These are phyloP conservation scores for Spathaspora boniae DNA, from an alignment of 805 yeast genomes.

Conservation along the genomic window DNA sequence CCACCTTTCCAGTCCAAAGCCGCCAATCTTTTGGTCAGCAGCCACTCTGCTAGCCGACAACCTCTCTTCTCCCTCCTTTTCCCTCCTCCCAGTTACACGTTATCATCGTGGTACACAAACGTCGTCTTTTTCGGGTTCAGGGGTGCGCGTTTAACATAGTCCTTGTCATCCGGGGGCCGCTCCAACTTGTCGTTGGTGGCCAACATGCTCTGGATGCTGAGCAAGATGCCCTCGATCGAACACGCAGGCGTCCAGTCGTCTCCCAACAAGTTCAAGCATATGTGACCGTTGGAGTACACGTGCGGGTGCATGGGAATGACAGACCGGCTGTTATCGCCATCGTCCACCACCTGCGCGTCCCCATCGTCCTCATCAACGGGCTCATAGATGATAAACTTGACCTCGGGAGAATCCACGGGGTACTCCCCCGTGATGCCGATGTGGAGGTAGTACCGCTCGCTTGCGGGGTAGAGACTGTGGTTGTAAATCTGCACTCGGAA, in stretches of 20 bases:
- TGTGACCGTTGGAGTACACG: conserved; percentile 72
- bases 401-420: conserved; percentile 60
- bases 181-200: conserved; percentile 43
- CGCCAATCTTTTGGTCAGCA: too few species aligned
- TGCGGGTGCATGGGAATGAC: conserved; percentile 70
- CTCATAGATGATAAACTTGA: conserved; percentile 39
- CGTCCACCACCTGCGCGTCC: too few species aligned
- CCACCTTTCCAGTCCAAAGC: too few species aligned
- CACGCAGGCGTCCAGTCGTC: conserved; percentile 68
- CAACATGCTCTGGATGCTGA: conserved; percentile 67
- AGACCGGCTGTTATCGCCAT: conserved; percentile 8
- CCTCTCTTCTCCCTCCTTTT: background rate
- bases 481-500: conserved; percentile 18
- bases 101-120: conserved; percentile 63
- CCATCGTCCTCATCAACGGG: conserved; percentile 7
- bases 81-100: conserved; percentile 16
- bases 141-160: conserved; percentile 53
- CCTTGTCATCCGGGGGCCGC: conserved; percentile 56
- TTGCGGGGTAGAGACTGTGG: conserved; percentile 12
- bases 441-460: conserved; percentile 37
- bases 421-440: conserved; percentile 43
- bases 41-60: background rate
- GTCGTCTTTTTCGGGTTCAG: conserved; percentile 47
- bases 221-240: conserved; percentile 41
- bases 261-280: conserved; percentile 66